Percentiles rank a stretch among this genome's conserved stretches.
Evolutionary conservation across 306 rosid species (phyloP).

Genomic region (Ceratonia siliqua): DNA sequence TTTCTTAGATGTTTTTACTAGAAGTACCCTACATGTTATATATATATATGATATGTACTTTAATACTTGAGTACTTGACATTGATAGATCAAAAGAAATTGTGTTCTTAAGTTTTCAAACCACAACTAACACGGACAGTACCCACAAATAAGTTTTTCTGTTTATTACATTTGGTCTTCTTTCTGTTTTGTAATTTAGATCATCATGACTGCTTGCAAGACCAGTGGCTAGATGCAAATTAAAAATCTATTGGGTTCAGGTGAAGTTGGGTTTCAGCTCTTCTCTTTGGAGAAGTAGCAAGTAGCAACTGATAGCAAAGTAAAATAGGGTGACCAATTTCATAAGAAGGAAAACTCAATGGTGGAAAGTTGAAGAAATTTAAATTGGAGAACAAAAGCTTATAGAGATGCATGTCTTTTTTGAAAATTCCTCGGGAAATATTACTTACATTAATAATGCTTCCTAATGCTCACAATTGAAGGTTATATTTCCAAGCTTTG

Average conservation of each 20-base stretch:
- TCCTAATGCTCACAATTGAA: conserved; percentile 33
- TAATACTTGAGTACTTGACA: conserved; percentile 11
- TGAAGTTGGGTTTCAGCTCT: conserved; percentile 8
- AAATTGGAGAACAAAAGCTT: background rate
- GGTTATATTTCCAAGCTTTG: conserved; percentile 94
- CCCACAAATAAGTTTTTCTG: background rate
- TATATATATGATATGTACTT: background rate
- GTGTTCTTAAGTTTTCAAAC: background rate
- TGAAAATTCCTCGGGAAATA: too few relatives aligned
- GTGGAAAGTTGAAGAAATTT: too few relatives aligned
- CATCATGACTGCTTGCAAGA: conserved; percentile 9
- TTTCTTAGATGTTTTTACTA: conserved; percentile 13
- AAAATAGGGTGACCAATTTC: background rate
- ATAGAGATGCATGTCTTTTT: conserved; percentile 1
- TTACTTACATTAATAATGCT: too few relatives aligned
- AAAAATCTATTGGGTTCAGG: conserved; percentile 9
- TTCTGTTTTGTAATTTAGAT: conserved; percentile 28
- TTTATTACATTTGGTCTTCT: background rate
- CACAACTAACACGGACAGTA: background rate
- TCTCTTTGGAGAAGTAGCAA: conserved; percentile 19
- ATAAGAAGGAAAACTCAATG: conserved; percentile 7
- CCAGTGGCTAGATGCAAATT: conserved; percentile 19
- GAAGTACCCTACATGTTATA: background rate
- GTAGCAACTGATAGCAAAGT: conserved; percentile 11
- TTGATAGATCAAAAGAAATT: conserved; percentile 13